phyloP scores from a whole-genome alignment of 2,329 filamentous ascomycete species.

The Alternaria viburni region DNA sequence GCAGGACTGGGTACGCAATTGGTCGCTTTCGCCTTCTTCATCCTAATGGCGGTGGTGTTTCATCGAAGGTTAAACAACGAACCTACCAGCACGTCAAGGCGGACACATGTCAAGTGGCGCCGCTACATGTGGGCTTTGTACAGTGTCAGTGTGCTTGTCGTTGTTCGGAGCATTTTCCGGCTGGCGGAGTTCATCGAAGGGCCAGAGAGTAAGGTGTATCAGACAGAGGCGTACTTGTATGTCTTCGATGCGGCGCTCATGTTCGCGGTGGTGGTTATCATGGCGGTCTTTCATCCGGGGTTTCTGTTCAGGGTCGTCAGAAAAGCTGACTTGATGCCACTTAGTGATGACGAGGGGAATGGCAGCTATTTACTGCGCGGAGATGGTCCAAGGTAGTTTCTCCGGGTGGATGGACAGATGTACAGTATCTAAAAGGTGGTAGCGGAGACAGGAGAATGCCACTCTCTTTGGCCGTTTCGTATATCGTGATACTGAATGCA shows the following conservation, averaged over 20 bases:
- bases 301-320: conserved; percentile 13
- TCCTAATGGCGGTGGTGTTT: conserved; percentile 15
- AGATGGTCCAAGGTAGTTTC: neutral
- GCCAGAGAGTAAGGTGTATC: conserved; percentile 6
- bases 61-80: conserved; percentile 14
- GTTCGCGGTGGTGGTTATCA: conserved; percentile 11
- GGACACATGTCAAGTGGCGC: conserved; percentile 13
- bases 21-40: conserved; percentile 18
- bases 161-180: conserved; percentile 22
- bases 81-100: conserved; percentile 5
- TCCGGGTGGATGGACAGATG: neutral
- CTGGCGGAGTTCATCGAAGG: conserved; percentile 22
- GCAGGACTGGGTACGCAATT: conserved; percentile 22
- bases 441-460: neutral
- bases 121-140: conserved; percentile 15
- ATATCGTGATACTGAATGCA: neutral
- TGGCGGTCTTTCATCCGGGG: conserved; percentile 20
- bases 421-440: neutral
- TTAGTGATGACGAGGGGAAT: neutral
- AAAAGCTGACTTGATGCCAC: conserved; percentile 9
- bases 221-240: conserved; percentile 22
- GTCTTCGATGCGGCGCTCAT: conserved; percentile 25
- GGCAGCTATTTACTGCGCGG: neutral
- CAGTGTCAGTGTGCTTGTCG: conserved; percentile 17
- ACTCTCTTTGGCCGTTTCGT: neutral